Conservation (phyloP, 768 basidiomycete genomes). For the Lentinula detonsa region DNA sequence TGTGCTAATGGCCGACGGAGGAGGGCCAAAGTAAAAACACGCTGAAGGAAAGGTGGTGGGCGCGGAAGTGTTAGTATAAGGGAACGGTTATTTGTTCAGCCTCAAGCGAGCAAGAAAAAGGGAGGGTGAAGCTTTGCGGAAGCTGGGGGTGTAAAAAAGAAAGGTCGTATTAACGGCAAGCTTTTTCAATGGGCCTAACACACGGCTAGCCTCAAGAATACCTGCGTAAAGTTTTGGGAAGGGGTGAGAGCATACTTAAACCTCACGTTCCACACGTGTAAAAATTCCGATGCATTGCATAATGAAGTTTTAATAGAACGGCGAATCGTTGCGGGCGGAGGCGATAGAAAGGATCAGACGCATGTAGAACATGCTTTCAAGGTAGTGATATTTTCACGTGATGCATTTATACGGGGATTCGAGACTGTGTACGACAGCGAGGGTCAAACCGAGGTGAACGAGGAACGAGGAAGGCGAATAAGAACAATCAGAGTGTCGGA, state of each 20-base stretch:
- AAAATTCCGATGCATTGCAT: neutral
- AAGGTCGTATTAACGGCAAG: slow-evolving; percentile 1
- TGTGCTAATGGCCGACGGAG: slow-evolving; percentile 2
- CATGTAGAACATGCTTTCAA: slow-evolving; percentile 9
- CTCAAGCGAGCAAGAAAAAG: slow-evolving; percentile 12
- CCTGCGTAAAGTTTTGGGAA: slow-evolving; percentile 1
- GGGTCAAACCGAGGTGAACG: slow-evolving; percentile 9
- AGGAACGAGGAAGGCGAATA: slow-evolving; percentile 9
- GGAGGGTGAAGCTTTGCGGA: slow-evolving; percentile 8
- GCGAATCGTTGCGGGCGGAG: neutral
- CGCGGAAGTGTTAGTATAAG: slow-evolving; percentile 15
- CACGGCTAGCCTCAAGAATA: slow-evolving; percentile 4
- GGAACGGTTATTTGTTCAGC: slow-evolving; percentile 10
- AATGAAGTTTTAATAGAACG: slow-evolving; percentile 7
- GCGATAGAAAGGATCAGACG: slow-evolving; percentile 11
- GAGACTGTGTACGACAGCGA: slow-evolving; percentile 1
- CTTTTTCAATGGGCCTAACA: slow-evolving; percentile 1
- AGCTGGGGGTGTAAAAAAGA: slow-evolving; percentile 2
- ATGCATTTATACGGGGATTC: slow-evolving; percentile 2
- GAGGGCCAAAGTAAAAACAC: slow-evolving; percentile 21
- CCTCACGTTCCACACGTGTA: slow-evolving; percentile 10
- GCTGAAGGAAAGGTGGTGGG: slow-evolving; percentile 19
- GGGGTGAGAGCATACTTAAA: slow-evolving; percentile 1
- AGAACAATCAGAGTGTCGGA: slow-evolving; percentile 35
- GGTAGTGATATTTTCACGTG: slow-evolving; percentile 3